Percentiles rank a stretch among this genome's conserved stretches.
Evolutionary conservation across 169 alveolate species (phyloP).

Genomic region (Plasmodium billcollinsi): DNA sequence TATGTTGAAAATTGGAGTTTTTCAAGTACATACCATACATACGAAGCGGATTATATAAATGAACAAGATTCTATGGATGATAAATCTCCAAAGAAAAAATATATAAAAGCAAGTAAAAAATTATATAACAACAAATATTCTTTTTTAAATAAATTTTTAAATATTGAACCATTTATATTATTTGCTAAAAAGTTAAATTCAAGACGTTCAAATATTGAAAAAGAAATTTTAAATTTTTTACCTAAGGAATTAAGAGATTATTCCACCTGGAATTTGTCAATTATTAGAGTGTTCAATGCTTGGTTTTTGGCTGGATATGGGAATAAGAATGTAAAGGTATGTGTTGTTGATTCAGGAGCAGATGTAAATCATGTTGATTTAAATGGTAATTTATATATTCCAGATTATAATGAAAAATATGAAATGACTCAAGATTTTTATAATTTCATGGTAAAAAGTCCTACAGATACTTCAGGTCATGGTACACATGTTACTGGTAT

Average conservation of each 20-base stretch:
- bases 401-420: constrained; percentile 79
- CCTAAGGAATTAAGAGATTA: constrained; percentile 71
- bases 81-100: background rate
- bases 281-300: constrained; percentile 64
- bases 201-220: constrained; percentile 2
- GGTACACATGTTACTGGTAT: constrained; percentile 90
- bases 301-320: constrained; percentile 76
- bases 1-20: constrained; percentile 69
- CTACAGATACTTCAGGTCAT: constrained; percentile 88
- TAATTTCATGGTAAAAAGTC: constrained; percentile 75
- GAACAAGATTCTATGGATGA: background rate
- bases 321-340: constrained; percentile 74
- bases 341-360: constrained; percentile 91
- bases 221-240: constrained; percentile 29
- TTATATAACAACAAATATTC: constrained; percentile 43
- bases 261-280: constrained; percentile 63
- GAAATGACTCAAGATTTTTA: constrained; percentile 64
- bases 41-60: background rate
- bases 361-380: constrained; percentile 88
- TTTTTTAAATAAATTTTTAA: constrained; percentile 19
- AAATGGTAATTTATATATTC: constrained; percentile 83
- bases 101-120: constrained; percentile 29
- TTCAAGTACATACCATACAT: constrained; percentile 42
- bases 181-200: background rate
- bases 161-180: constrained; percentile 5